Evolutionary conservation across 345 rosid species (phyloP).

Genomic region (Jatropha curcas): DNA sequence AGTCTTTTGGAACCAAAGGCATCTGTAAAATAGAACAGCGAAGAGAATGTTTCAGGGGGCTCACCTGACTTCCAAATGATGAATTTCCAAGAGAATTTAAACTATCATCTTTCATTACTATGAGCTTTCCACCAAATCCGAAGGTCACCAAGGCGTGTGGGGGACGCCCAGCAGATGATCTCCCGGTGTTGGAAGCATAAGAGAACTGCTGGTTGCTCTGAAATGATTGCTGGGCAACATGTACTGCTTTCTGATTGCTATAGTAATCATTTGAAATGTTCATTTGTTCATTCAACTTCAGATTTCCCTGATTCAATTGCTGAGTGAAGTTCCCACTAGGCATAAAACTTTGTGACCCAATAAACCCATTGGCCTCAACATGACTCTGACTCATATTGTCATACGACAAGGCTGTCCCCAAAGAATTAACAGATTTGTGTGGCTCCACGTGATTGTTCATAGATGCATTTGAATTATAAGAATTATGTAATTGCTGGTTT

Average conservation of each 20-base stretch:
- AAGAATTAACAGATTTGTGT: constrained; percentile 38
- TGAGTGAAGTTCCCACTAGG: constrained; percentile 42
- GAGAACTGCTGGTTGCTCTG: constrained; percentile 60
- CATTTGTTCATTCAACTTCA: constrained; percentile 49
- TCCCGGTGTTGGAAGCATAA: constrained; percentile 52
- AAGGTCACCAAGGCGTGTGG: constrained; percentile 85
- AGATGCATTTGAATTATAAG: constrained; percentile 43
- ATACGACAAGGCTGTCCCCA: constrained; percentile 30
- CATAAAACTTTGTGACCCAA: constrained; percentile 46
- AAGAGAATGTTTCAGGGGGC: constrained; percentile 20
- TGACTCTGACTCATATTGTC: constrained; percentile 40
- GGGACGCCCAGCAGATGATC: constrained; percentile 95
- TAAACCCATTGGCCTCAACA: constrained; percentile 51
- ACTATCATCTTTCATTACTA: constrained; percentile 64
- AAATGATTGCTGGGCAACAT: constrained; percentile 47
- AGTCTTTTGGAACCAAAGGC: not conserved
- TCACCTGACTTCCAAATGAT: constrained; percentile 77
- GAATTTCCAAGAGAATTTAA: constrained; percentile 48
- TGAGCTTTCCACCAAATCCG: constrained; percentile 95
- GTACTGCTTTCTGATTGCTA: constrained; percentile 45
- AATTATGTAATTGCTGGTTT: constrained; percentile 46
- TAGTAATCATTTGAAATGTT: constrained; percentile 53
- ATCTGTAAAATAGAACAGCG: constrained; percentile 9
- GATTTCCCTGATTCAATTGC: constrained; percentile 48
- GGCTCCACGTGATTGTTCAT: constrained; percentile 40